Evolutionary conservation across 2,329 filamentous ascomycete species (phyloP).

Genomic region (Penicillium sp.): DNA sequence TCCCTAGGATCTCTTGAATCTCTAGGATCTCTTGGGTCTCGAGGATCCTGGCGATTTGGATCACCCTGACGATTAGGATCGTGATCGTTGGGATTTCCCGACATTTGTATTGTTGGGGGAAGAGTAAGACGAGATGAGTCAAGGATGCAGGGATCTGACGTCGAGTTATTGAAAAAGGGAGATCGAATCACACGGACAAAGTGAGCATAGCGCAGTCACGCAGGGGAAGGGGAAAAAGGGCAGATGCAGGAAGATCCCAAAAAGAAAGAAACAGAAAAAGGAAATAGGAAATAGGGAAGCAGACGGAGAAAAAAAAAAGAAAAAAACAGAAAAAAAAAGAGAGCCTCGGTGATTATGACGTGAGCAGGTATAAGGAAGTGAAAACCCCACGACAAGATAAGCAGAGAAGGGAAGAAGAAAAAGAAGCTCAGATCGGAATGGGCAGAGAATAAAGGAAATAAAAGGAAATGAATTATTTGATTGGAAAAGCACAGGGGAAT

Average conservation of each 20-base stretch:
- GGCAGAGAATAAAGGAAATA: slow-evolving; percentile 10
- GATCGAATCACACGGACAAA: slow-evolving; percentile 25
- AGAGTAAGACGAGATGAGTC: slow-evolving; percentile 25
- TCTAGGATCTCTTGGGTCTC: neutral
- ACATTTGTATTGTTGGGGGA: slow-evolving; percentile 36
- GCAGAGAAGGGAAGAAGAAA: slow-evolving; percentile 15
- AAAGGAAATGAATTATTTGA: slow-evolving; percentile 20
- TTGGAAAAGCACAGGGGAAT: slow-evolving; percentile 17
- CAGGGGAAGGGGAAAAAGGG: slow-evolving; percentile 22
- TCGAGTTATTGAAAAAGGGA: slow-evolving; percentile 25
- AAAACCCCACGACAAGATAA: slow-evolving; percentile 9
- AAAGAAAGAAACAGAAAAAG: slow-evolving; percentile 15
- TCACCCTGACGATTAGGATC: slow-evolving; percentile 39
- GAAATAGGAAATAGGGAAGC: slow-evolving; percentile 18
- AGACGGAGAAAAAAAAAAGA: slow-evolving; percentile 18
- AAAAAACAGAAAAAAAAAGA: slow-evolving; percentile 19
- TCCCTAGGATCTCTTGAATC: slow-evolving; percentile 29
- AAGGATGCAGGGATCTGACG: slow-evolving; percentile 30
- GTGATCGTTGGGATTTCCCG: slow-evolving; percentile 44
- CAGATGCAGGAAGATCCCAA: slow-evolving; percentile 13
- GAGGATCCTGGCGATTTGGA: slow-evolving; percentile 41
- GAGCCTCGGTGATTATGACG: slow-evolving; percentile 33
- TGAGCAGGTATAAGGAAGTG: slow-evolving; percentile 21
- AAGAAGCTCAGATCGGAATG: slow-evolving; percentile 10
- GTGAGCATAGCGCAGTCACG: slow-evolving; percentile 29